Base-by-base conservation (phyloP, 768 basidiomycete genomes). In the Guyanaporus albipodus region DNA sequence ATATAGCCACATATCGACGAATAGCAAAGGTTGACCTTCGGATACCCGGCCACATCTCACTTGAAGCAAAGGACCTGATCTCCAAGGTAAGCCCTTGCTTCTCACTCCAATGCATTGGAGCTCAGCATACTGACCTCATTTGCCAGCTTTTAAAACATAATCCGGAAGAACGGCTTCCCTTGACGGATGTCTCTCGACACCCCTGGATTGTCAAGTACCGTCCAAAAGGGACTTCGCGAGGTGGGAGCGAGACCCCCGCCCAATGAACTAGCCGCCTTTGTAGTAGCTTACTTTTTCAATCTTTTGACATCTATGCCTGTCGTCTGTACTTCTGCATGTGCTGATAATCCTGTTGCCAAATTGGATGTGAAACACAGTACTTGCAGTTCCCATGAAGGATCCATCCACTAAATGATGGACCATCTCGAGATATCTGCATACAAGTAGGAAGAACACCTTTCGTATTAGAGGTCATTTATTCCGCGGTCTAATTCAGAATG, bases 1-100 rank as follows among this genome's bases (percentile, higher is more conserved):
- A 19, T 35, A 14, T 47, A 88, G 94, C 90, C 32, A 97, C 95
- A 0, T 95, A 96, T 65, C 80, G 83, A 44, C 81, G 92, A 8
- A 98, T 98, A 50, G 81, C 86, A 19, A 82, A 76, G 50, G 90
- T 94, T n/a, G 88, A 96, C 60, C 77, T 95, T 27, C 68, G 67
- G 46, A 70, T 74, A 48, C 73, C 74, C 4, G 24, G 63, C 4
- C 67, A 66, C 11, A 62, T 74, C 19, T 71, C 70, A 3, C 62
- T 64, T 1, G 76, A 78, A 42, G 77, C 73, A 2, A 68, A 64
- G 31, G 72, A 75, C 50, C 55, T 78, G 3, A 79, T 77, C 42
- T 60, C 61, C n/a, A 73, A 66, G 55, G 76, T 73, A 6, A 26
- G 23, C 50, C 2, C 50, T 31, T 28, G 26, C 19, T n/a, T n/a